phyloP scores from a whole-genome alignment of 345 rosid species.

The Passiflora organensis region DNA sequence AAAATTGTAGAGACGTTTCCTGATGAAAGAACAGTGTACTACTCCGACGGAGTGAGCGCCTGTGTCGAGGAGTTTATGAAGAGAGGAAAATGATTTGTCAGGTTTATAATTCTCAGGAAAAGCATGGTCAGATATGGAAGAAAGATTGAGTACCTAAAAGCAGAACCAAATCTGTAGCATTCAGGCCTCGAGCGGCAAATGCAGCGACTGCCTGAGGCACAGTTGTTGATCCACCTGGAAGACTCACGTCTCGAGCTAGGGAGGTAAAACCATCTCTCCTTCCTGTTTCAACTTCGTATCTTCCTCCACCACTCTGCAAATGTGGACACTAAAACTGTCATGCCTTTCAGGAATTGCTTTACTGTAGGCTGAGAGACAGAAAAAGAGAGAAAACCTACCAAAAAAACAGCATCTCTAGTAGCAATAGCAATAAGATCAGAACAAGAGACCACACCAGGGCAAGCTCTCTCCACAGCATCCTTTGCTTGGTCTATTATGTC shows the following conservation, averaged over 20 bases:
- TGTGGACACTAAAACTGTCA: neutral
- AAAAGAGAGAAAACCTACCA: no score
- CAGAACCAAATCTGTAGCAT: constrained; percentile 42
- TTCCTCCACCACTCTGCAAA: constrained; percentile 38
- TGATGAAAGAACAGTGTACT: constrained; percentile 38
- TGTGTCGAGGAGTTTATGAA: neutral
- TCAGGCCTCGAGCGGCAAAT: constrained; percentile 36
- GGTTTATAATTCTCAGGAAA: neutral
- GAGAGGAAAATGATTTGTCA: neutral
- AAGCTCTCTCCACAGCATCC: constrained; percentile 31
- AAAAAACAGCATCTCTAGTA: constrained; percentile 48
- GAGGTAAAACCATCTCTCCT: constrained; percentile 56
- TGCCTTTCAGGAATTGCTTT: neutral
- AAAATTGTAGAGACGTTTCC: constrained; percentile 38
- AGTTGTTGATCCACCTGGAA: constrained; percentile 43
- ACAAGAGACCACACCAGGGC: constrained; percentile 43
- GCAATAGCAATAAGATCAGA: constrained; percentile 52
- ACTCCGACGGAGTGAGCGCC: constrained; percentile 60
- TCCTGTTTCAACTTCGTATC: constrained; percentile 54
- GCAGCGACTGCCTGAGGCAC: constrained; percentile 37
- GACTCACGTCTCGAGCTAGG: constrained; percentile 27
- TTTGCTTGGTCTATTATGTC: constrained; percentile 43
- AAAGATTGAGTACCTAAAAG: constrained; percentile 42
- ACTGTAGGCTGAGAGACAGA: neutral
- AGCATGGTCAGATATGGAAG: neutral